Evolutionary conservation across 306 rosid species (phyloP), one percentile per base, ranked within the genome.

Genomic region (Vicia faba): DNA sequence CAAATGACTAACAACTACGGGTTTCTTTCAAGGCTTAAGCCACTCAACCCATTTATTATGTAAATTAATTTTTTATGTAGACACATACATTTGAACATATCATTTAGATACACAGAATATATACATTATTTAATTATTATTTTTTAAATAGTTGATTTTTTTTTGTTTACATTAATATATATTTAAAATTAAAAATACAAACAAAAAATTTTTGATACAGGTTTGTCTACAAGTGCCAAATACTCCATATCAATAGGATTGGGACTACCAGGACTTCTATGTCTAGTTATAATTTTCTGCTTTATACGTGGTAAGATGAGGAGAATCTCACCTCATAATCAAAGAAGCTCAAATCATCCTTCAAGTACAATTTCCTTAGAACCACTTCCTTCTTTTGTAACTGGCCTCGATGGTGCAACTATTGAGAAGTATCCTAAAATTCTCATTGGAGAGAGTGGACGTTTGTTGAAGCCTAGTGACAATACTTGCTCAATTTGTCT

Each of bases 351-450:
- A 4, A 56, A 75, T 2, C 13, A 60, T 43, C 68, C 61, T 13
- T 6, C 85, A 1, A 1, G n/a, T 4, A 57, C 80, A 19, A 60
- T 38, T 6, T 45, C 57, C 4, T 60, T 69, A 0, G 72, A 49
- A 12, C 75, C 83, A 0, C 11, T 56, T 1, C 71, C 61, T 28
- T 26, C 78, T 1, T 48, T 76, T 1, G 19, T 16, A 6, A 69
- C 45, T 61, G 96, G 97, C 0, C 86, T 89, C 0, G 96, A 89
- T 16, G 80, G 84, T 23, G 76, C 92, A 4, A 87, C 90, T 5
- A 92, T 92, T 15, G 89, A 84, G n/a, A 87, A 87, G 5, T 92
- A 73, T 31, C 96, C 97, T 0, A 87, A 87, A 61, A 87, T 81
- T 8, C 72, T 73, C 16, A 55, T 92, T 1, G 97, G 96, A 0